phyloP scores from a whole-genome alignment of 345 rosid genomes.

The Linum trigynum region DNA sequence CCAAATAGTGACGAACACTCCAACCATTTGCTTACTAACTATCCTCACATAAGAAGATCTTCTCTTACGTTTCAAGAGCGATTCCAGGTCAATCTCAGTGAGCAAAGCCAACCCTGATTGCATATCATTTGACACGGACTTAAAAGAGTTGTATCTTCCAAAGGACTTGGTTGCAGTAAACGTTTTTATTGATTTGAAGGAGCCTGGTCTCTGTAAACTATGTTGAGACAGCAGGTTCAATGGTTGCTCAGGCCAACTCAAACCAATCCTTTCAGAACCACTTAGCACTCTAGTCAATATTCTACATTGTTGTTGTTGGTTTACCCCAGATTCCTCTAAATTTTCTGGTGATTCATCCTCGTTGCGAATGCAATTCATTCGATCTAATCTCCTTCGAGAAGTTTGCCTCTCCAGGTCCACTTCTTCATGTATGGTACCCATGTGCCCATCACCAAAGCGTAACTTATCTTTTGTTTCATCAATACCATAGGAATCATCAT shows the following conservation, averaged over 20 bases:
- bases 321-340: conserved; percentile 6
- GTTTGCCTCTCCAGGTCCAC: conserved; percentile 44
- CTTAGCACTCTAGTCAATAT: conserved; percentile 51
- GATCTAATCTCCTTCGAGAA: conserved; percentile 46
- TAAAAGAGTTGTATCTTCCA: conserved; percentile 49
- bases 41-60: conserved; percentile 60
- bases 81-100: conserved; percentile 58
- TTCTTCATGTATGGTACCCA: conserved; percentile 18
- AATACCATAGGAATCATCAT: conserved; percentile 37
- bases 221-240: conserved; percentile 51
- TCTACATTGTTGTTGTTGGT: conserved; percentile 12
- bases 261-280: conserved; percentile 63
- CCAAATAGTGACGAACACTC: conserved; percentile 79
- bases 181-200: conserved; percentile 56
- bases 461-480: conserved; percentile 6
- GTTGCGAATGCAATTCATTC: not conserved
- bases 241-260: conserved; percentile 90
- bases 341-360: conserved; percentile 33
- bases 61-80: conserved; percentile 53
- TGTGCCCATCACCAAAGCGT: not conserved
- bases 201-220: conserved; percentile 48
- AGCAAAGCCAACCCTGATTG: conserved; percentile 38
- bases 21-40: conserved; percentile 94
- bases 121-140: conserved; percentile 33
- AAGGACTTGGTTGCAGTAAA: conserved; percentile 48